Conservation (phyloP, 176 grass and related monocot species). For the Zoysia japonica region DNA sequence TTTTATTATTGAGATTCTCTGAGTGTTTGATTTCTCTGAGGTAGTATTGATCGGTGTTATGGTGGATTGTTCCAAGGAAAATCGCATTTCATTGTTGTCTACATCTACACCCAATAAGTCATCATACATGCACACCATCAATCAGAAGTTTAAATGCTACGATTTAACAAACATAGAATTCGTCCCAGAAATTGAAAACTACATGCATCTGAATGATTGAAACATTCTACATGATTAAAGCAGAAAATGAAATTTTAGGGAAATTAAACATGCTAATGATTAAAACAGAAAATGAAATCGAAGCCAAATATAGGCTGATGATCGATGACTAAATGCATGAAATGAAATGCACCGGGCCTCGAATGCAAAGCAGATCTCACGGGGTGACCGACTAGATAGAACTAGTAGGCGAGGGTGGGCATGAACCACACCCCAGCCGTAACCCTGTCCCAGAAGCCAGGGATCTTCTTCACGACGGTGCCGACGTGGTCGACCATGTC, state of each 20-base stretch:
- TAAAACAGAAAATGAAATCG: background rate
- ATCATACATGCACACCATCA: background rate
- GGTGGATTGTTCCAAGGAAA: too few relatives aligned
- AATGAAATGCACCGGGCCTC: background rate
- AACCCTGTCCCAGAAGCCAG: background rate
- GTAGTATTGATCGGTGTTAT: too few relatives aligned
- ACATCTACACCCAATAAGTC: background rate
- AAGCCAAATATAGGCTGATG: background rate
- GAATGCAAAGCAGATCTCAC: background rate
- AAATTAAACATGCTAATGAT: background rate
- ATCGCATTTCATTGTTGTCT: too few relatives aligned
- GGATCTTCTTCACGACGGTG: background rate
- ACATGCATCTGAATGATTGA: background rate
- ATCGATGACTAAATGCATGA: background rate
- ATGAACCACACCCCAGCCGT: constrained; percentile 7
- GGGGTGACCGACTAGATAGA: background rate
- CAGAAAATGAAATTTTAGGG: background rate
- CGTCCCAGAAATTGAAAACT: background rate
- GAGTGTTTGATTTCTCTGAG: too few relatives aligned
- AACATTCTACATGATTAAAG: background rate
- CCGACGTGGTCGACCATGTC: background rate
- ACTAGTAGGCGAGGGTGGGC: constrained; percentile 14
- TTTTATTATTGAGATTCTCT: too few relatives aligned
- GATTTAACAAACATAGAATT: background rate
- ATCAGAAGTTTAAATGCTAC: background rate